These are phyloP conservation scores for Mycosphaerella arachidis DNA, from an alignment of 2,329 filamentous ascomycete species.

Conservation along the genomic window DNA sequence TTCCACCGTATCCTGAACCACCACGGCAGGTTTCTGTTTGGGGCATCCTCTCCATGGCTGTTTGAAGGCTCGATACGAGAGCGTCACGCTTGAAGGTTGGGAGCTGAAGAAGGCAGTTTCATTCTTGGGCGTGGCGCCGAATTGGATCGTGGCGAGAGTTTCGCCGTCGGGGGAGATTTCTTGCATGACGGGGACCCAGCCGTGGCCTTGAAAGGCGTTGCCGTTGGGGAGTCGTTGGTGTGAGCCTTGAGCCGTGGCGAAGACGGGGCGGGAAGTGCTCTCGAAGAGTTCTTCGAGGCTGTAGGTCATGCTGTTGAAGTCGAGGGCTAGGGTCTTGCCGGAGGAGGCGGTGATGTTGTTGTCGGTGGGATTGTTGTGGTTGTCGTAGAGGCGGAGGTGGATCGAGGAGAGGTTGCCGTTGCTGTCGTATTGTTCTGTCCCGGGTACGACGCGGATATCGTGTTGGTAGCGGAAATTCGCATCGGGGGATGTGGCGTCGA, in stretches of 20 bases:
- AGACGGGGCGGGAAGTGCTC: constrained; percentile 14
- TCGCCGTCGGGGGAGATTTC: constrained; percentile 17
- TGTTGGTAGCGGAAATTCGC: constrained; percentile 22
- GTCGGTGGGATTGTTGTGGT: constrained; percentile 21
- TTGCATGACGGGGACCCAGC: constrained; percentile 19
- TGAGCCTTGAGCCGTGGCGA: constrained; percentile 20
- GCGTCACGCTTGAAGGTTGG: constrained; percentile 5
- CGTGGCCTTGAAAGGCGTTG: constrained; percentile 17
- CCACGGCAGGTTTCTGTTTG: constrained; percentile 8
- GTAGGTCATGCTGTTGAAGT: constrained; percentile 10
- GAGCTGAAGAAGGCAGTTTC: background rate
- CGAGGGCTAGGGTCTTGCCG: constrained; percentile 17
- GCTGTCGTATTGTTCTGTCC: background rate
- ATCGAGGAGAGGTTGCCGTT: background rate
- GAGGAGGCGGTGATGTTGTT: constrained; percentile 16
- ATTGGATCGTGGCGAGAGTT: constrained; percentile 14
- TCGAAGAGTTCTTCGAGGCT: constrained; percentile 9
- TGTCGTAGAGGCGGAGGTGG: constrained; percentile 15
- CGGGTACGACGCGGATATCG: constrained; percentile 14
- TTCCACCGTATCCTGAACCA: background rate
- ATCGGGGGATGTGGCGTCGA: background rate
- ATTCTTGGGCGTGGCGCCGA: constrained; percentile 7
- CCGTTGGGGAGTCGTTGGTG: constrained; percentile 14
- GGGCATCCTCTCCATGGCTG: constrained; percentile 22
- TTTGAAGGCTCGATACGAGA: constrained; percentile 21